A percentile compares a stretch with the other conserved stretches of the same genome.
Evolutionary conservation across 306 rosid genomes (phyloP).

Genomic region (Lathyrus tuberosus): DNA sequence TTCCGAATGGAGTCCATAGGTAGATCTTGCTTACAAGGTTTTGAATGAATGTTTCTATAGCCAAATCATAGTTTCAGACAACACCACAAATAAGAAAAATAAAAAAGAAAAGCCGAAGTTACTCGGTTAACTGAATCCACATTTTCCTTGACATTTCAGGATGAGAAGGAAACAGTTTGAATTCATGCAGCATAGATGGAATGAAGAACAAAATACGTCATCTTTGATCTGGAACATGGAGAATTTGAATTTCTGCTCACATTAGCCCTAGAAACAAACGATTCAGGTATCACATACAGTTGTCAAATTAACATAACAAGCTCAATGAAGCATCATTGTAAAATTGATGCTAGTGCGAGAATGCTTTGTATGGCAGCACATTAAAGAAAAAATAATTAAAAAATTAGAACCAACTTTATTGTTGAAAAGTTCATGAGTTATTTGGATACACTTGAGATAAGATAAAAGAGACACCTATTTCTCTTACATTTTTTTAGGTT

Average conservation of each 20-base stretch:
- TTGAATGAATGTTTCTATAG: neutral
- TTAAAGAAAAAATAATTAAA: neutral
- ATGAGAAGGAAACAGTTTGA: neutral
- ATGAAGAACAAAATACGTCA: slow-evolving; percentile 4
- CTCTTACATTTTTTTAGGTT: too few species aligned
- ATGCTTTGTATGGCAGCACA: neutral
- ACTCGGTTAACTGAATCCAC: neutral
- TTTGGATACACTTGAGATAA: too few species aligned
- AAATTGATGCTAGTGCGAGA: neutral
- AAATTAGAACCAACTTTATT: too few species aligned
- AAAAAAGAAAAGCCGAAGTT: neutral
- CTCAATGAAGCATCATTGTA: neutral
- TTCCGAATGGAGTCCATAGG: neutral
- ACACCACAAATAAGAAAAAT: neutral
- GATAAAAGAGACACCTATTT: neutral
- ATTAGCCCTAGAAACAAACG: neutral
- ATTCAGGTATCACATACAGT: neutral
- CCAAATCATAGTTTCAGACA: neutral
- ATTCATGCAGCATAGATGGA: neutral
- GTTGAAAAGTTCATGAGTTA: too few species aligned
- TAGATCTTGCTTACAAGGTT: neutral
- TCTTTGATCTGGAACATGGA: neutral
- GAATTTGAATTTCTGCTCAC: neutral
- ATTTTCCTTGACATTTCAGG: neutral
- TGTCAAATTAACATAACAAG: neutral